Base-by-base conservation (phyloP, 2,329 filamentous ascomycete species). In the Didymella segeticola region DNA sequence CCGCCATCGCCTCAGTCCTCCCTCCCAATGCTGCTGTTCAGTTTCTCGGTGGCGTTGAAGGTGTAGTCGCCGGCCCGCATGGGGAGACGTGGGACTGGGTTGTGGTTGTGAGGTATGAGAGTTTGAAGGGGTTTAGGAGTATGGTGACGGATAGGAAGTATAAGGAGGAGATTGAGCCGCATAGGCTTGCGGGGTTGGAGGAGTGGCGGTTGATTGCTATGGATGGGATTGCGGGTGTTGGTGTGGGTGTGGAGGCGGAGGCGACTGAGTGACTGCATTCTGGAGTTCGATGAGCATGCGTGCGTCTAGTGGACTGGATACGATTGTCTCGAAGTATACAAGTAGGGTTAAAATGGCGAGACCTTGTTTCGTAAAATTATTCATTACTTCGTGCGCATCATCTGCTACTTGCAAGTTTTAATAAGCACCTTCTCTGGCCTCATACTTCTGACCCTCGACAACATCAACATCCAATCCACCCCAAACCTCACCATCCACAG, bases 401-500 rank as follows among this genome's bases (percentile, higher is more conserved):
- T 12, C 8, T 6, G 11, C 14, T 17, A 8, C 15, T 22, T 1
- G 3, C 4, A 4, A 26, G 6, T 9, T n/a, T 41, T 66, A 87
- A 61, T 86, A 87, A 5, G 80, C 81, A 1, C 77, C 80, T 25
- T 69, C 60, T n/a, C 85, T 78, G 25, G 66, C 62, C 31, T 66
- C 64, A 66, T 80, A 87, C 30, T 62, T 70, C 1, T 80, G 75
- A 11, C 80, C 81, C 0, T 77, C 68, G 1, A 82, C 79, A 5
- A 78, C 60, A 39, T 74, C 63, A 6, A 86, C 78, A 8, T 74
- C 70, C 58, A 83, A 71, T 4, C 80, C 80, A 41, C 82, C 84
- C 66, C 79, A 72, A 4, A 87, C 76, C 10, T 83, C 73, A 5
- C 75, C 78, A 15, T 80, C 79, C 15, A 80, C 71, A 20, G 74